Conservation (phyloP, 108 stramenopile species). For the Phaeodactylum tricornutum region DNA sequence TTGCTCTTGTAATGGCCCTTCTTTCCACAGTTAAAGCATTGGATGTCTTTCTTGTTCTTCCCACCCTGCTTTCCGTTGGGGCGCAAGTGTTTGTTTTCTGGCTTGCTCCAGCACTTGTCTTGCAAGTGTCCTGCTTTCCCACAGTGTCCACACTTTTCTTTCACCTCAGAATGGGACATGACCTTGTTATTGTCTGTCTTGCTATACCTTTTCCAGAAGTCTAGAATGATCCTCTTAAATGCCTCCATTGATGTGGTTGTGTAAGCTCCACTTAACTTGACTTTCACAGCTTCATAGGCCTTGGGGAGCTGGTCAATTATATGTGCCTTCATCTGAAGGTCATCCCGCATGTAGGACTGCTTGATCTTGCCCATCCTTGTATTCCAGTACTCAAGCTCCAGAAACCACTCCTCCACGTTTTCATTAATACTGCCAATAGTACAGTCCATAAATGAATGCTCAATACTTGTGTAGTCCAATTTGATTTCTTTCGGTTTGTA, state of each 20-base stretch:
- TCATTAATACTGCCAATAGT: no score
- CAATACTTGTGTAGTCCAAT: no score
- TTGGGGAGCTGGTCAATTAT: neutral
- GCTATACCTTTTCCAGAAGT: neutral
- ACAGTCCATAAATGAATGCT: no score
- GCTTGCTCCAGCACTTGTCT: constrained; percentile 1
- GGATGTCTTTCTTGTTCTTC: constrained; percentile 1
- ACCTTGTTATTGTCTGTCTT: neutral
- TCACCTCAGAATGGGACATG: neutral
- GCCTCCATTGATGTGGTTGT: no score
- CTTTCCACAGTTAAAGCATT: constrained; percentile 3
- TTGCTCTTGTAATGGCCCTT: neutral
- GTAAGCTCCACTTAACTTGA: neutral
- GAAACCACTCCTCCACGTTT: neutral
- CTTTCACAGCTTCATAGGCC: neutral
- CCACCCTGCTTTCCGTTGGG: neutral
- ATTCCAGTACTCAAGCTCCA: neutral
- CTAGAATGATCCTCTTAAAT: no score
- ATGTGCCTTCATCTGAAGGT: neutral
- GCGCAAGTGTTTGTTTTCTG: no score
- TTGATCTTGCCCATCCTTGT: neutral
- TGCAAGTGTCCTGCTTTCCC: neutral
- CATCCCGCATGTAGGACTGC: neutral
- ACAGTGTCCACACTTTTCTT: neutral
- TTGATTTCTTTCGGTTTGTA: no score